A percentile compares a stretch with the other conserved stretches of the same genome.
phyloP scores from a whole-genome alignment of 2,329 filamentous ascomycete species.

The Claviceps pusilla region DNA sequence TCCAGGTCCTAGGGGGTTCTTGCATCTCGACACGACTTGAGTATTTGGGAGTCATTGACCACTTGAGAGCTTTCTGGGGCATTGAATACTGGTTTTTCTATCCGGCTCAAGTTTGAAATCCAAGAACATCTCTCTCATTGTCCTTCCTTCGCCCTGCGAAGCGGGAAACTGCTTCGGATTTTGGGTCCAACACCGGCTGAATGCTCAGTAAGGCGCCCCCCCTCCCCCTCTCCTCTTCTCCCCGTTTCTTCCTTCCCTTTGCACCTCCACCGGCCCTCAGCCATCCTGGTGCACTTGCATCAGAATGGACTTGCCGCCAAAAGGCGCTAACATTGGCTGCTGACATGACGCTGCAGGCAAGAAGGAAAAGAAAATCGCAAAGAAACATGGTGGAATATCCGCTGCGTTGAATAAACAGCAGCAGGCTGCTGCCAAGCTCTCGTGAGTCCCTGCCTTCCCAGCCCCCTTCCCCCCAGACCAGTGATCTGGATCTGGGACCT shows the following conservation, averaged over 20 bases:
- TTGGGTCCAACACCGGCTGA: constrained; percentile 17
- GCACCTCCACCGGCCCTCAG: neutral
- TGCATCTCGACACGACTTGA: constrained; percentile 1
- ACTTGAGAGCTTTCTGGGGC: neutral
- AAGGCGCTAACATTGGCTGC: neutral
- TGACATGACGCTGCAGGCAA: constrained; percentile 14
- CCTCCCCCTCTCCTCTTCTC: neutral
- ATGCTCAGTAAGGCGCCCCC: constrained; percentile 19
- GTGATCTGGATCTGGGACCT: constrained; percentile 1
- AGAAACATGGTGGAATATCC: constrained; percentile 36
- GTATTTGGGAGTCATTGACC: neutral
- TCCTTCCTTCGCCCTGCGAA: constrained; percentile 8
- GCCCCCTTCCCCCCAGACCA: constrained; percentile 13
- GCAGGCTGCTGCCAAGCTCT: constrained; percentile 36
- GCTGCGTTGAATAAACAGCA: constrained; percentile 36
- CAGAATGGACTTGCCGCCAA: neutral
- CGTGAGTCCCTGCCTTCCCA: constrained; percentile 23
- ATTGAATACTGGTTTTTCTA: neutral
- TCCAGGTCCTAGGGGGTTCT: no score
- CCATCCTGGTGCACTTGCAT: neutral
- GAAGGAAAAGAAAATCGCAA: constrained; percentile 41
- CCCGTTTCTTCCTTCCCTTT: constrained; percentile 1
- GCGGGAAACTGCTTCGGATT: constrained; percentile 19
- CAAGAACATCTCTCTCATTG: no score
- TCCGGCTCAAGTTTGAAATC: no score